Conservation (phyloP, 148 eudicot genomes). For the Simmondsia chinensis region DNA sequence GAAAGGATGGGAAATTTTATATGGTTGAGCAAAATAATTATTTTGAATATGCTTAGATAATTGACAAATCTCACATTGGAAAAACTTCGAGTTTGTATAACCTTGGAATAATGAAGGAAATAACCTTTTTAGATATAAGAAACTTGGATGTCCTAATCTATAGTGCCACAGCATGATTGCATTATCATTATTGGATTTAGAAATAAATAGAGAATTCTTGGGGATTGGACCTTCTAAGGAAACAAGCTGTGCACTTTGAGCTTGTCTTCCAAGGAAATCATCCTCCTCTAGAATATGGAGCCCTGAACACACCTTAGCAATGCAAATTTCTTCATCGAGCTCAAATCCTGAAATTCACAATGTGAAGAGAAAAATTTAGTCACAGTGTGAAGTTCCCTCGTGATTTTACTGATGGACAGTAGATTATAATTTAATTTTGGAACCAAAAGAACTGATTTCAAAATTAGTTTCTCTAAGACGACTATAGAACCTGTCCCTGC, state of each 20-base stretch:
- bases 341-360: neutral
- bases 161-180: neutral
- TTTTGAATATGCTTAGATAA: too few relatives aligned
- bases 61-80: too few relatives aligned
- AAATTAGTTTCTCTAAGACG: neutral
- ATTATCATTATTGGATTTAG: neutral
- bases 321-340: neutral
- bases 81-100: too few relatives aligned
- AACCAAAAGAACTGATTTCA: neutral
- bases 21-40: neutral
- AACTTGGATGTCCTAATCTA: neutral
- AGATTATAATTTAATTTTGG: too few relatives aligned
- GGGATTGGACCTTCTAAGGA: too few relatives aligned
- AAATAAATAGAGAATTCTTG: too few relatives aligned
- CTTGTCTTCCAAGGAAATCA: too few relatives aligned
- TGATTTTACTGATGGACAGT: conserved; percentile 1
- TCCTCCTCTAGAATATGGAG: neutral
- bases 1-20: neutral
- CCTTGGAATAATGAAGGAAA: too few relatives aligned
- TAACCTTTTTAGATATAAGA: too few relatives aligned
- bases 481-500: neutral
- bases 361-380: too few relatives aligned
- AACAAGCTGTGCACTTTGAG: too few relatives aligned
- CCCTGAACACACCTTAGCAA: neutral
- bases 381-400: neutral